A percentile compares a stretch with the other conserved stretches of the same genome.
These are phyloP conservation scores for Ceratobasidium sp. DNA, from an alignment of 1,284 basidiomycete species.

Conservation along the genomic window DNA sequence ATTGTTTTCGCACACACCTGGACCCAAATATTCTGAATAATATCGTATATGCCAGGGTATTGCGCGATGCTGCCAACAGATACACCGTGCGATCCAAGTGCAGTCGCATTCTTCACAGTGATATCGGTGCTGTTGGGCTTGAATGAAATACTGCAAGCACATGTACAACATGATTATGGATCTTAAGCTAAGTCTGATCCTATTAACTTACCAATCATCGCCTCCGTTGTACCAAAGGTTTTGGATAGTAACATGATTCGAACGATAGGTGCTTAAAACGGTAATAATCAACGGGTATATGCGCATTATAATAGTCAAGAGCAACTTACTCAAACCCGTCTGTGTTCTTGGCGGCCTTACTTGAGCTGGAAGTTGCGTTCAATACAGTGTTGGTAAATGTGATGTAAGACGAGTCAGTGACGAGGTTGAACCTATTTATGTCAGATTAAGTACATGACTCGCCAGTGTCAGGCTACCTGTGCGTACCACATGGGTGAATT, in stretches of 20 bases:
- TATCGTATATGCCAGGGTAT: conserved; percentile 44
- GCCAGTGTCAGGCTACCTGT: neutral
- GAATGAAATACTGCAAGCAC: conserved; percentile 36
- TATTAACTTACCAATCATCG: conserved; percentile 25
- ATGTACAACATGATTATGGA: neutral
- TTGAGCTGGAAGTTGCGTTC: conserved; percentile 24
- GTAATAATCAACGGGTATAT: neutral
- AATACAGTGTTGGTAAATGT: conserved; percentile 33
- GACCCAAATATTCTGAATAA: conserved; percentile 45
- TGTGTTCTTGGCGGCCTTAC: conserved; percentile 24
- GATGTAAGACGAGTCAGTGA: conserved; percentile 40
- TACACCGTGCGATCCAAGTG: conserved; percentile 40
- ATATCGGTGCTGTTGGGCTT: conserved; percentile 44
- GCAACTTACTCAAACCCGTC: conserved; percentile 45
- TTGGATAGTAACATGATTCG: conserved; percentile 38
- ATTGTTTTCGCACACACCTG: neutral
- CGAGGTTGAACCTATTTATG: conserved; percentile 35
- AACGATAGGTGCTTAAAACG: conserved; percentile 40
- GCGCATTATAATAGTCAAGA: neutral
- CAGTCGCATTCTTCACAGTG: conserved; percentile 33
- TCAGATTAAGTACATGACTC: neutral
- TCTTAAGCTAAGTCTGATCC: neutral
- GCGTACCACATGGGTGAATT: conserved; percentile 45
- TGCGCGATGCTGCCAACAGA: conserved; percentile 45
- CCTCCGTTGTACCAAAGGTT: conserved; percentile 40